Base-by-base conservation (phyloP, 371 early-diverging fungal genomes). In the Chytridiales sp. region DNA sequence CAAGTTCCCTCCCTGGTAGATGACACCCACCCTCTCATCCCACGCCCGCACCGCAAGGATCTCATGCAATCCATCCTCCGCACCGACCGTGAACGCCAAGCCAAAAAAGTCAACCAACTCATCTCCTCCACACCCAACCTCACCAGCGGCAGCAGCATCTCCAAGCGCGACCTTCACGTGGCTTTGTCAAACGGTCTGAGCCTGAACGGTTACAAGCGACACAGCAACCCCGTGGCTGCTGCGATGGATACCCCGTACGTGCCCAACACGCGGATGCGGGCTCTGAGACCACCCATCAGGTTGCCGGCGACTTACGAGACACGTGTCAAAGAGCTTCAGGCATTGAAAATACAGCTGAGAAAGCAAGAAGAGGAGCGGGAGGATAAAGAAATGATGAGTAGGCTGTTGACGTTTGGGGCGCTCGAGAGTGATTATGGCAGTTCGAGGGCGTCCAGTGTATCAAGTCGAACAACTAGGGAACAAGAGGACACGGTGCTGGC, bases 181-280 rank as follows among this genome's bases (percentile, higher is more conserved):
- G 44, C 29, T 13, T 27, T 43, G 34, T n/a, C n/a, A n/a, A n/a
- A n/a, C n/a, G n/a, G n/a, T n/a, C n/a, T 19, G 9, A 32, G 47
- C 1, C 47, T 49, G 21, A 55, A 17, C 32, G 8, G 24, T 2
- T 6, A 13, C 11, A 13, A 52, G 13, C 59, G 40, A 6, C 67
- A 74, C 48, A 13, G 27, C 11, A 71, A 75, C 57, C 61, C 75
- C 3, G 66, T 75, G 11, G 75, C 72, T 0, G 69, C 67, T 2
- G 75, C 72, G 5, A 75, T 75, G 21, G 75, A 71, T 42, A 52
- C 44, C 6, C 72, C 75, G 0, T 61, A 34, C 27, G 53, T 74
- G 19, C 47, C 57, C 21, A 61, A 49, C 42, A 61, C 67, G 15
- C 41, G 53, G 3, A 32, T 64, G 13, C 42, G 22, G 9, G 11